Evolutionary conservation across 768 basidiomycete genomes (phyloP).

Genomic region (Termitomyces sp.): DNA sequence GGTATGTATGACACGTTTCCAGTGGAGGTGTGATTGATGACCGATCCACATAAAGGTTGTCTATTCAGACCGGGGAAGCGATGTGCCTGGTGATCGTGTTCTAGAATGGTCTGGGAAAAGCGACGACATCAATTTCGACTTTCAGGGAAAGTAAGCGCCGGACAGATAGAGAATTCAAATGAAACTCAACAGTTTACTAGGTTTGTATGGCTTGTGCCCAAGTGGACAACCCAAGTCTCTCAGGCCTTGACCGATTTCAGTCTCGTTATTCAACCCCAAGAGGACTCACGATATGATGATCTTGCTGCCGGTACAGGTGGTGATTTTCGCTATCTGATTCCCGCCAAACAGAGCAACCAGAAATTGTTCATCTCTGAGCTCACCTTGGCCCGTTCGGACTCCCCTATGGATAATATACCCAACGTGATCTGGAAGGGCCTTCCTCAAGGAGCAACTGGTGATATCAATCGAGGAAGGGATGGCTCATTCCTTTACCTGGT

Average conservation of each 20-base stretch:
- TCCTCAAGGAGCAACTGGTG: too few species aligned
- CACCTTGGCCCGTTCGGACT: not conserved
- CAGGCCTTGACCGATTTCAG: conserved; percentile 1
- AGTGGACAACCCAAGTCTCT: not conserved
- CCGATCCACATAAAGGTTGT: not conserved
- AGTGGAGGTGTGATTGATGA: not conserved
- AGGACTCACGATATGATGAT: not conserved
- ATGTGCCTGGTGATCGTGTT: conserved; percentile 2
- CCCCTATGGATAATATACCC: too few species aligned
- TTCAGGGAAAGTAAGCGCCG: not conserved
- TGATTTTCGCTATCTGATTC: conserved; percentile 3
- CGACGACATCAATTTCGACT: not conserved
- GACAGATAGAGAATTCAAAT: not conserved
- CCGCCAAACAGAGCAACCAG: not conserved
- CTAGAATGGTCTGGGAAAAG: not conserved
- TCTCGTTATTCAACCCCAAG: not conserved
- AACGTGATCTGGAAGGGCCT: not conserved
- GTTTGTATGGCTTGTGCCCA: conserved; percentile 5
- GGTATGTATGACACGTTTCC: not conserved
- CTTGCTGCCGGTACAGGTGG: conserved; percentile 4
- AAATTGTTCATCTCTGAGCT: not conserved
- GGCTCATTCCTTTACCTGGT: not conserved
- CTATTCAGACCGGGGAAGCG: not conserved
- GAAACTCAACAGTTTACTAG: not conserved
- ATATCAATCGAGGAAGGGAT: not conserved